Evolutionary conservation across 2,329 filamentous ascomycete species (phyloP).

Genomic region (Rosellinia necatrix): DNA sequence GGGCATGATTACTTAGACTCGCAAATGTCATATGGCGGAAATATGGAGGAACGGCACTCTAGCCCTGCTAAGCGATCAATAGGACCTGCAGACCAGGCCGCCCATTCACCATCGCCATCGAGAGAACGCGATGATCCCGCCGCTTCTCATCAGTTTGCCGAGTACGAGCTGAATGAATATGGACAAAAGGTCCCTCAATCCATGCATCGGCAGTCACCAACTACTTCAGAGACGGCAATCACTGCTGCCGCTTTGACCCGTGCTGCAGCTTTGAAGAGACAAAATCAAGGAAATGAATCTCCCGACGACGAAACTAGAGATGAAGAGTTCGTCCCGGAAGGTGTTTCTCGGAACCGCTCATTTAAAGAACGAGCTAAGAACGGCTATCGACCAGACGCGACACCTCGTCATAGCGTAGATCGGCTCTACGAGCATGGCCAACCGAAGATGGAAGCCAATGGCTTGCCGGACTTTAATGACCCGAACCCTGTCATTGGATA

Average conservation of each 20-base stretch:
- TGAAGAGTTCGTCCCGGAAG: conserved; percentile 51
- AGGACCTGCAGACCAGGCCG: conserved; percentile 46
- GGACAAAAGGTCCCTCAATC: conserved; percentile 58
- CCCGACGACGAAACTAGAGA: conserved; percentile 42
- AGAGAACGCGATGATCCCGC: conserved; percentile 34
- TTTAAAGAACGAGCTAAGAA: conserved; percentile 69
- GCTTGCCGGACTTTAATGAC: conserved; percentile 69
- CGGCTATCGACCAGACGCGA: conserved; percentile 58
- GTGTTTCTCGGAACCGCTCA: conserved; percentile 64
- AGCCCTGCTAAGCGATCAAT: conserved; percentile 49
- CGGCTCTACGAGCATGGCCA: conserved; percentile 57
- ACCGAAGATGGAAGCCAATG: conserved; percentile 68
- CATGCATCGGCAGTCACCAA: conserved; percentile 56
- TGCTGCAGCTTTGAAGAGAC: conserved; percentile 56
- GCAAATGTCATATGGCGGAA: conserved; percentile 39
- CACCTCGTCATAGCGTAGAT: conserved; percentile 64
- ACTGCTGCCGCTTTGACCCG: conserved; percentile 58
- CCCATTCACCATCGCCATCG: conserved; percentile 45
- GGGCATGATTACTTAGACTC: conserved; percentile 54
- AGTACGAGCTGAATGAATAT: conserved; percentile 64
- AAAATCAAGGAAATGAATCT: conserved; percentile 49
- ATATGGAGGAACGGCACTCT: conserved; percentile 22
- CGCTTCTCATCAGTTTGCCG: conserved; percentile 52
- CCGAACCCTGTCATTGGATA: conserved; percentile 81
- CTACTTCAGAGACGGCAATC: conserved; percentile 61